Evolutionary conservation across 2,329 filamentous ascomycete species (phyloP).

Genomic region (Rutstroemia sp.): DNA sequence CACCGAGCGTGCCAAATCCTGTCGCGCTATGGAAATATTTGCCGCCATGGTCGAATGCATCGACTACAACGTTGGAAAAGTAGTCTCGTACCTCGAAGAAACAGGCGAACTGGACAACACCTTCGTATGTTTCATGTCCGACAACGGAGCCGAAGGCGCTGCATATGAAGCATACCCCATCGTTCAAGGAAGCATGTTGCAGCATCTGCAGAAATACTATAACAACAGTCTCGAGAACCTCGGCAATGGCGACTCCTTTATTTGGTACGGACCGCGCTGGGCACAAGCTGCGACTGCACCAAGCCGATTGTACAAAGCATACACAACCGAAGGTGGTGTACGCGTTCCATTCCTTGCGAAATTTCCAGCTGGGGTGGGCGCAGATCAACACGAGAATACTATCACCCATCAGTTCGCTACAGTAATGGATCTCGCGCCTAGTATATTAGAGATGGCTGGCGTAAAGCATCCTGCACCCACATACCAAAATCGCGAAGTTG

Average conservation of each 20-base stretch:
- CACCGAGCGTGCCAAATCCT: conserved; percentile 32
- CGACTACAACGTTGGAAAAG: conserved; percentile 53
- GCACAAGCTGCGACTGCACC: conserved; percentile 47
- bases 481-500: conserved; percentile 28
- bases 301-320: conserved; percentile 30
- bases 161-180: conserved; percentile 52
- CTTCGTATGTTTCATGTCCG: conserved; percentile 55
- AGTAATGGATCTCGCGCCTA: conserved; percentile 34
- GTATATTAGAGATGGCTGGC: conserved; percentile 31
- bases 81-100: conserved; percentile 41
- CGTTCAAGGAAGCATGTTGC: conserved; percentile 29
- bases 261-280: conserved; percentile 54
- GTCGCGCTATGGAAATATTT: conserved; percentile 40
- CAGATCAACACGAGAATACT: not conserved
- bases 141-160: conserved; percentile 55
- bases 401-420: conserved; percentile 25
- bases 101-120: conserved; percentile 56
- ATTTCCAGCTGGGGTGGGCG: conserved; percentile 21
- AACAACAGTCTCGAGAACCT: conserved; percentile 51
- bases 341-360: conserved; percentile 32
- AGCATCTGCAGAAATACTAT: conserved; percentile 42
- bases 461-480: conserved; percentile 26
- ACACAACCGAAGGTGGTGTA: conserved; percentile 34
- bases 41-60: conserved; percentile 41
- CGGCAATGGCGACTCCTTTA: conserved; percentile 48